These are phyloP conservation scores for Sarocladiaceae sp. DNA, from an alignment of 2,329 filamentous ascomycete genomes.

Conservation along the genomic window DNA sequence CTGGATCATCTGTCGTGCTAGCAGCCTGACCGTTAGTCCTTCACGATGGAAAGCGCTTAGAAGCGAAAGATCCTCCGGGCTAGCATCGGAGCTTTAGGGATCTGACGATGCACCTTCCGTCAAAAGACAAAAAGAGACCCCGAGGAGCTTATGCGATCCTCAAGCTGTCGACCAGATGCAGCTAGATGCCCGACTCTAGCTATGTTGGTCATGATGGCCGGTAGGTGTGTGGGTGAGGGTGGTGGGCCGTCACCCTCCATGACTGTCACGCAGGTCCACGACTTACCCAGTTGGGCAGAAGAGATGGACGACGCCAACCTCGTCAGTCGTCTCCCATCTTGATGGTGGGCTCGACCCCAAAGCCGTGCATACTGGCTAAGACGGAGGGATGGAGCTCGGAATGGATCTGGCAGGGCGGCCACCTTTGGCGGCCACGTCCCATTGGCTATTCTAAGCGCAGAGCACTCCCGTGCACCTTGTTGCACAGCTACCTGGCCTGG, in stretches of 20 bases:
- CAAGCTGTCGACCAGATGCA: constrained; percentile 5
- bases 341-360: constrained; percentile 7
- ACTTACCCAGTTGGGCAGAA: background rate
- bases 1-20: too few species aligned
- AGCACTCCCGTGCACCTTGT: constrained; percentile 6
- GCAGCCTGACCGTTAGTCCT: too few species aligned
- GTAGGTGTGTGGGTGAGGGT: constrained; percentile 1
- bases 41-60: background rate
- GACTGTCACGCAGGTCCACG: constrained; percentile 4
- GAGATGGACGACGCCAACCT: background rate
- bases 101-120: background rate
- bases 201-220: constrained; percentile 7
- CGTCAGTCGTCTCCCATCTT: background rate
- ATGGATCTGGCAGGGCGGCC: constrained; percentile 10
- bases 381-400: constrained; percentile 12
- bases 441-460: constrained; percentile 46
- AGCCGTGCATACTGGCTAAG: constrained; percentile 7
- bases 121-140: background rate
- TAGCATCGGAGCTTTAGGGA: too few species aligned
- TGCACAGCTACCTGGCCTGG: background rate
- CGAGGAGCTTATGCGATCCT: constrained; percentile 4
- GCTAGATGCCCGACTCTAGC: constrained; percentile 7
- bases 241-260: constrained; percentile 3
- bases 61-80: too few species aligned
- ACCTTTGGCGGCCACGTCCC: constrained; percentile 20